Evolutionary conservation across 2,329 filamentous ascomycete genomes (phyloP), one percentile per base, ranked within the genome.

Genomic region (Aspergillus sp.): DNA sequence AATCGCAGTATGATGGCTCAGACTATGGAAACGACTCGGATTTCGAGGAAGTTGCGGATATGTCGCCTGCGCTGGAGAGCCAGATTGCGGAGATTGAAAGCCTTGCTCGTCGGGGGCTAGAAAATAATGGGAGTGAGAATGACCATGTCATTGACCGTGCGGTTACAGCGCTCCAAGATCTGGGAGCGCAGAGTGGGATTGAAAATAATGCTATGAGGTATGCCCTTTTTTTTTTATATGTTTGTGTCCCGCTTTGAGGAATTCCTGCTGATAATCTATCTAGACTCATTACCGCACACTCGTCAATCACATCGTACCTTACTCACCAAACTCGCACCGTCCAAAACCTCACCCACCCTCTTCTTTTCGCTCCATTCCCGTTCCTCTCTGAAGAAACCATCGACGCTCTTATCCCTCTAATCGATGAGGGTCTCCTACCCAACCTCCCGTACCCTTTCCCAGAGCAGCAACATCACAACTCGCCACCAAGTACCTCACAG

Each of bases 311-410:
- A 31, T 82, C 83, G 3, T 83, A 88, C 68, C 76, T 87, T 19
- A 82, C 80, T 4, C 80, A 85, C 68, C 85, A 88, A 72, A 85
- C 82, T 35, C 84, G 85, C 60, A 79, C 79, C 23, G 73, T 88
- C 23, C 82, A 85, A 64, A 82, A 82, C 3, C 76, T 86, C 23
- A 81, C 80, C 49, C 82, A 85, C 40, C 80, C 82, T 14, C 77
- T 88, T 50, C 78, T 85, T 55, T 84, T 83, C 53, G 84, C 84
- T 0, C 76, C 82, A 39, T 81, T 82, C 60, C 80, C 82, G 41
- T 73, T 82, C 45, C 77, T 83, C 35, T 79, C 81, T 35, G 72
- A 77, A 45, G 81, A 83, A 24, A 76, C 77, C 46, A 80, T 86
- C 57, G 84, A 87, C 58, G 76, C 80, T 37, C 80, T 86, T 31